A percentile compares a stretch with the other conserved stretches of the same genome.
These are phyloP conservation scores for Trichophyton rubrum DNA, from an alignment of 2,329 filamentous ascomycete genomes.

Conservation along the genomic window DNA sequence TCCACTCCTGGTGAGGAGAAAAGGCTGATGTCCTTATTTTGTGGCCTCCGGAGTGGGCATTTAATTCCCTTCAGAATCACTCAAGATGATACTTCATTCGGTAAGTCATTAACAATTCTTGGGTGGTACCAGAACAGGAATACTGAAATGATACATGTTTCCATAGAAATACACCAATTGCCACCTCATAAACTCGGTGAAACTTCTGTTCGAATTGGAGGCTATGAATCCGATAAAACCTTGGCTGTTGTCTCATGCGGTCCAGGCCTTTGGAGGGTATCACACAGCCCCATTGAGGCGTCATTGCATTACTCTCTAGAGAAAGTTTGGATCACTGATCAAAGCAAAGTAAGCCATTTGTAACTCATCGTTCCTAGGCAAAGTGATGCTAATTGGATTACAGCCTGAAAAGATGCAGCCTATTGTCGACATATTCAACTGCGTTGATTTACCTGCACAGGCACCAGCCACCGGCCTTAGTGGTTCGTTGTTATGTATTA, in stretches of 20 bases:
- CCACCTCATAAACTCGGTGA: constrained; percentile 23
- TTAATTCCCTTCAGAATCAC: constrained; percentile 21
- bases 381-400: constrained; percentile 8
- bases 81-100: background rate
- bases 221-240: constrained; percentile 16
- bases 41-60: constrained; percentile 36
- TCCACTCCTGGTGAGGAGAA: constrained; percentile 11
- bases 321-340: constrained; percentile 32
- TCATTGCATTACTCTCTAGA: constrained; percentile 21
- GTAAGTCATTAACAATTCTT: background rate
- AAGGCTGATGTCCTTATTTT: constrained; percentile 25
- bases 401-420: constrained; percentile 30
- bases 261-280: constrained; percentile 27
- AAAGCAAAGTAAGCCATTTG: constrained; percentile 26
- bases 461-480: constrained; percentile 20
- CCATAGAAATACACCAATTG: constrained; percentile 23
- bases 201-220: constrained; percentile 27
- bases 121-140: background rate
- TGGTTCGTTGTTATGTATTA: constrained; percentile 37
- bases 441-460: constrained; percentile 20
- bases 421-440: constrained; percentile 24
- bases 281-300: constrained; percentile 18
- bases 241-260: constrained; percentile 27
- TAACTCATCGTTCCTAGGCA: too few species aligned
- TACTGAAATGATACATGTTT: background rate